Conservation (phyloP, 23 red algal genomes). For the Gracilaria caudata region DNA sequence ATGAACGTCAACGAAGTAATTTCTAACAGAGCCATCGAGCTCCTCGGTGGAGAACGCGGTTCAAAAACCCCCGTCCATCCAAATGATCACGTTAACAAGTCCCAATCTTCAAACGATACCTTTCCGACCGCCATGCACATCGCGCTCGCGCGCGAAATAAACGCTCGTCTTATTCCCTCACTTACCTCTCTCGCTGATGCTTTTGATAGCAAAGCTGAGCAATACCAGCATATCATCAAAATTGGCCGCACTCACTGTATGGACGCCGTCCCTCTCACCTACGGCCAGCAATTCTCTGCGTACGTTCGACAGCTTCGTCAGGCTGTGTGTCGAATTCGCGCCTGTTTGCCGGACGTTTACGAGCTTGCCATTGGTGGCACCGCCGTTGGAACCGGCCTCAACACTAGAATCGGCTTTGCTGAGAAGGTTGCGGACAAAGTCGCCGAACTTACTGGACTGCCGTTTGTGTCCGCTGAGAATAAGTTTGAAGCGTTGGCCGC, state of each 20-base stretch:
- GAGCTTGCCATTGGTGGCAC: conserved; percentile 97
- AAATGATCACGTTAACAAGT: conserved; percentile 99
- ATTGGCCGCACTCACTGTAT: conserved; percentile 98
- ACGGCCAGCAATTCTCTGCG: conserved; percentile 88
- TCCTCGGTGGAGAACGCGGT: conserved; percentile 86
- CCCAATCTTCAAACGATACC: conserved; percentile 96
- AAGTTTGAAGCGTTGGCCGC: conserved; percentile 97
- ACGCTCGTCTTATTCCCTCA: conserved; percentile 69
- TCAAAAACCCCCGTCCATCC: conserved; percentile 95
- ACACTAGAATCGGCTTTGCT: conserved; percentile 85
- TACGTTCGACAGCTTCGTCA: conserved; percentile 90
- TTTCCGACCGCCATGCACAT: conserved; percentile 99
- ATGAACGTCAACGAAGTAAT: conserved; percentile 99
- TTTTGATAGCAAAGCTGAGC: conserved; percentile 74
- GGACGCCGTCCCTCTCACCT: conserved; percentile 95
- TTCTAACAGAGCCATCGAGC: conserved; percentile 93
- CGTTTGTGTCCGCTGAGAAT: conserved; percentile 87
- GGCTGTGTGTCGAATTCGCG: conserved; percentile 58
- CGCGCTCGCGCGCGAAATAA: conserved; percentile 78
- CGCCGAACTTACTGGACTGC: conserved; percentile 73
- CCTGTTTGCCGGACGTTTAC: conserved; percentile 72
- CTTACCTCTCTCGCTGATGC: conserved; percentile 71
- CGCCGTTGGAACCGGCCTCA: conserved; percentile 99
- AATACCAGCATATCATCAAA: conserved; percentile 87
- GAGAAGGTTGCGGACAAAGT: conserved; percentile 75